Conservation (phyloP, 352 stramenopile genomes). For the Pelagophyceae sp. region DNA sequence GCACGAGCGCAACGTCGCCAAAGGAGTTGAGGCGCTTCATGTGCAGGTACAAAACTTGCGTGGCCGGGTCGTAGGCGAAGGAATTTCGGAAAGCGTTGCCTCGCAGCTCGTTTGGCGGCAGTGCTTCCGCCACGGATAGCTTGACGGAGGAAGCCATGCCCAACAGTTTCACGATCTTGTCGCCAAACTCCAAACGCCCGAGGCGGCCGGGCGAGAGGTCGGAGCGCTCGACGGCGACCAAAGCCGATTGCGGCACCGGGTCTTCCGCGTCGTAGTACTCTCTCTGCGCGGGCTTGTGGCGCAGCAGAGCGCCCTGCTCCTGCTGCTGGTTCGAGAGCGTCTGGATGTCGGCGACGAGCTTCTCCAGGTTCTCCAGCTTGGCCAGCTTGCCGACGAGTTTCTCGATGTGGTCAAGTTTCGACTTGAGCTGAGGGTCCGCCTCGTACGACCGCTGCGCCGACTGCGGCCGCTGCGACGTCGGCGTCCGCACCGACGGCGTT, state of each 20-base stretch:
- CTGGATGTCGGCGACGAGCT: not conserved
- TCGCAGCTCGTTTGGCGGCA: constrained; percentile 6
- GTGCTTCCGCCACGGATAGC: constrained; percentile 14
- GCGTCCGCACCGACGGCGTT: not conserved
- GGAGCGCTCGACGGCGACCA: not conserved
- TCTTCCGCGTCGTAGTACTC: constrained; percentile 8
- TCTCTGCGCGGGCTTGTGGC: not conserved
- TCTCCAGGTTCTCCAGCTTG: constrained; percentile 15
- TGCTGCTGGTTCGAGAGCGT: not conserved
- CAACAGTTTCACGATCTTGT: constrained; percentile 14
- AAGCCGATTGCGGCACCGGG: not conserved
- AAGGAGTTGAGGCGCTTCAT: constrained; percentile 26
- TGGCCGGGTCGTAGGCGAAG: constrained; percentile 26
- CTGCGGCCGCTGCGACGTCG: not conserved
- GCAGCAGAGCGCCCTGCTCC: not conserved
- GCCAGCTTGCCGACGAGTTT: not conserved
- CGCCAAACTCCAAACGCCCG: constrained; percentile 19
- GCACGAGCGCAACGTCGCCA: constrained; percentile 30
- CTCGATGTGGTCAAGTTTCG: not conserved
- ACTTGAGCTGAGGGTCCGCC: not conserved
- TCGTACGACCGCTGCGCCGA: not conserved
- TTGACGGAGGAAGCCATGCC: not conserved
- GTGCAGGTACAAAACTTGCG: constrained; percentile 23
- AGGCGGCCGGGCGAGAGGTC: not conserved
- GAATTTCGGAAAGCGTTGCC: constrained; percentile 34